Percentiles rank a stretch among this genome's conserved stretches.
phyloP scores from a whole-genome alignment of 345 rosid genomes.

The Adansonia digitata region DNA sequence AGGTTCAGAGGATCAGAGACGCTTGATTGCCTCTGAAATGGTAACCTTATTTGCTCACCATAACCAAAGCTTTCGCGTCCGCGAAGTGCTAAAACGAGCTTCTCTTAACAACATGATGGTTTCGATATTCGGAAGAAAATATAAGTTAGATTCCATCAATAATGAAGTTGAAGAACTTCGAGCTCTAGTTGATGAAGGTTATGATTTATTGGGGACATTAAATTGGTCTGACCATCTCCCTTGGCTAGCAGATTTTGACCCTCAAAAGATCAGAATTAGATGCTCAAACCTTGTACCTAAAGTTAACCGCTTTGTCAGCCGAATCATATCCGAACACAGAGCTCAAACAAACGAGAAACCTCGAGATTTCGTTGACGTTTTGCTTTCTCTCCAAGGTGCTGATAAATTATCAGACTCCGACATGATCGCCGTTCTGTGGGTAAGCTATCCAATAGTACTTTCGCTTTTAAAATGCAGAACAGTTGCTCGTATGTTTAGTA shows the following conservation, averaged over 20 bases:
- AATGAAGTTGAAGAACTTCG: conserved; percentile 40
- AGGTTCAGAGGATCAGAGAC: conserved; percentile 40
- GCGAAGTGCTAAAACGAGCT: conserved; percentile 54
- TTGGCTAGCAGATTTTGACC: conserved; percentile 59
- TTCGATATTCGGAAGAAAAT: conserved; percentile 60
- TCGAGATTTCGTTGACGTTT: conserved; percentile 63
- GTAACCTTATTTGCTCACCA: conserved; percentile 22
- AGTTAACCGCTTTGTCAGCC: conserved; percentile 57
- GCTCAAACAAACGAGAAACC: conserved; percentile 22
- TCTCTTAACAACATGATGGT: conserved; percentile 74
- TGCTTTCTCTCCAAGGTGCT: conserved; percentile 54
- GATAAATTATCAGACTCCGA: conserved; percentile 55
- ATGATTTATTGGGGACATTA: conserved; percentile 49
- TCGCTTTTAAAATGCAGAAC: neutral
- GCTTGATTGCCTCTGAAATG: conserved; percentile 45
- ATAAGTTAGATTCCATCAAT: conserved; percentile 28
- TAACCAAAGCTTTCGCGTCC: conserved; percentile 31
- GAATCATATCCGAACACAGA: conserved; percentile 51
- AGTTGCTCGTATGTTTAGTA: neutral
- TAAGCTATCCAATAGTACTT: conserved; percentile 19
- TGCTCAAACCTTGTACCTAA: conserved; percentile 60
- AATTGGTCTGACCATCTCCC: conserved; percentile 76
- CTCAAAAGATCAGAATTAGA: conserved; percentile 56
- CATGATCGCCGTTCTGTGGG: conserved; percentile 83
- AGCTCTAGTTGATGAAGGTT: conserved; percentile 63